Conservation (phyloP, 2,329 filamentous ascomycete species). For the Sclerotinia spermophila region DNA sequence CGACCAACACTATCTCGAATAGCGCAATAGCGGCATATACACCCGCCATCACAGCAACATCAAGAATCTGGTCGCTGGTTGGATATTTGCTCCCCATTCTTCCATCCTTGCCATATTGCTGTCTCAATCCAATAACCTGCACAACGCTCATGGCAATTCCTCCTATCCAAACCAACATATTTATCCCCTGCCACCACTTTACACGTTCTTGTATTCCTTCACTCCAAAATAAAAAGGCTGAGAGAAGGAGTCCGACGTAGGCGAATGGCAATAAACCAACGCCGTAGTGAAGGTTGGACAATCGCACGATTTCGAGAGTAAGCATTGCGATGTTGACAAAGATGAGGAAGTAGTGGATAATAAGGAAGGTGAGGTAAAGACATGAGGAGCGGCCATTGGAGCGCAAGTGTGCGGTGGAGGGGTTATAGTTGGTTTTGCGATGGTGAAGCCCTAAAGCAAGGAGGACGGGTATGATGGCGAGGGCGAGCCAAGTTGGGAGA, state of each 20-base stretch:
- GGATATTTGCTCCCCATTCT: slow-evolving; percentile 37
- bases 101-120: slow-evolving; percentile 30
- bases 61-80: slow-evolving; percentile 36
- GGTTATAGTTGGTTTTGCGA: slow-evolving; percentile 26
- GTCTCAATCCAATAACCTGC: slow-evolving; percentile 34
- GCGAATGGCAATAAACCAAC: slow-evolving; percentile 38
- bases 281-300: slow-evolving; percentile 35
- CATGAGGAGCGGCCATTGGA: slow-evolving; percentile 17
- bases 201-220: slow-evolving; percentile 28
- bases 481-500: slow-evolving; percentile 37
- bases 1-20: slow-evolving; percentile 31
- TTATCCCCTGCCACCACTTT: slow-evolving; percentile 31
- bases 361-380: slow-evolving; percentile 21
- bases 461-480: slow-evolving; percentile 32
- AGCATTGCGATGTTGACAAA: slow-evolving; percentile 36
- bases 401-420: slow-evolving; percentile 28
- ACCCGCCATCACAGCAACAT: slow-evolving; percentile 38
- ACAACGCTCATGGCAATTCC: slow-evolving; percentile 33
- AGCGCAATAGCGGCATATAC: slow-evolving; percentile 35
- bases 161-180: slow-evolving; percentile 35
- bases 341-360: slow-evolving; percentile 36
- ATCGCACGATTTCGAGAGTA: slow-evolving; percentile 37
- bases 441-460: slow-evolving; percentile 26
- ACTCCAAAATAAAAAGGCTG: slow-evolving; percentile 29
- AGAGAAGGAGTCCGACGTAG: slow-evolving; percentile 35